These are phyloP conservation scores for Sclerotinia trifoliorum DNA, from an alignment of 2,329 filamentous ascomycete genomes.

Conservation along the genomic window DNA sequence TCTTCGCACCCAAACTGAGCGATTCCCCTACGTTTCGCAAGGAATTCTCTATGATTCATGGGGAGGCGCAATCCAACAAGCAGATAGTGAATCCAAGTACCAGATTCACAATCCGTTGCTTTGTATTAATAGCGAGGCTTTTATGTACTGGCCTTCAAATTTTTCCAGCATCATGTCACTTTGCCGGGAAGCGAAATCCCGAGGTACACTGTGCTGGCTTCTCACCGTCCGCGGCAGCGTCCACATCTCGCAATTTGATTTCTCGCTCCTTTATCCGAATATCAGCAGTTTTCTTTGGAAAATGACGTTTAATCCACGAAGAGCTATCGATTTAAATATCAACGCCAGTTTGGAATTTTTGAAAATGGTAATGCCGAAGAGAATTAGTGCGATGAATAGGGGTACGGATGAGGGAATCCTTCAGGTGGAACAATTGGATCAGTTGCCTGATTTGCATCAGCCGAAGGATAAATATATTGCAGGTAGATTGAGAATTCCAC, in stretches of 20 bases:
- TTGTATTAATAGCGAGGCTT: conserved; percentile 65
- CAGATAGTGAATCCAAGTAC: conserved; percentile 45
- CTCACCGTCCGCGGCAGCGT: conserved; percentile 58
- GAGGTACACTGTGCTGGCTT: conserved; percentile 50
- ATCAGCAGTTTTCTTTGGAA: conserved; percentile 60
- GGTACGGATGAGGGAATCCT: conserved; percentile 56
- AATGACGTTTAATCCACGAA: conserved; percentile 59
- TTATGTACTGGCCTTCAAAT: conserved; percentile 68
- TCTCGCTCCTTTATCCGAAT: conserved; percentile 61
- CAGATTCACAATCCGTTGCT: conserved; percentile 55
- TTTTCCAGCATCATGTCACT: conserved; percentile 57
- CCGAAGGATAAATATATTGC: conserved; percentile 60
- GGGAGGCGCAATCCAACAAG: conserved; percentile 51
- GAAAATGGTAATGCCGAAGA: conserved; percentile 49
- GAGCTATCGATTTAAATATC: conserved; percentile 63
- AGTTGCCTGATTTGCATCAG: conserved; percentile 52
- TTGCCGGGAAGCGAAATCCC: conserved; percentile 53
- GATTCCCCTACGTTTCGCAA: conserved; percentile 58
- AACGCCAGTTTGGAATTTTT: conserved; percentile 63
- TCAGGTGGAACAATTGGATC: conserved; percentile 42
- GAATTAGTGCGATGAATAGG: conserved; percentile 49
- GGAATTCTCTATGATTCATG: conserved; percentile 67
- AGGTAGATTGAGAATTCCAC: conserved; percentile 54
- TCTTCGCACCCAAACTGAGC: conserved; percentile 50
- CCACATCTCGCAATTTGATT: conserved; percentile 66